A percentile compares a stretch with the other conserved stretches of the same genome.
phyloP scores from a whole-genome alignment of 1,284 basidiomycete genomes.

The Athelia psychrophila region DNA sequence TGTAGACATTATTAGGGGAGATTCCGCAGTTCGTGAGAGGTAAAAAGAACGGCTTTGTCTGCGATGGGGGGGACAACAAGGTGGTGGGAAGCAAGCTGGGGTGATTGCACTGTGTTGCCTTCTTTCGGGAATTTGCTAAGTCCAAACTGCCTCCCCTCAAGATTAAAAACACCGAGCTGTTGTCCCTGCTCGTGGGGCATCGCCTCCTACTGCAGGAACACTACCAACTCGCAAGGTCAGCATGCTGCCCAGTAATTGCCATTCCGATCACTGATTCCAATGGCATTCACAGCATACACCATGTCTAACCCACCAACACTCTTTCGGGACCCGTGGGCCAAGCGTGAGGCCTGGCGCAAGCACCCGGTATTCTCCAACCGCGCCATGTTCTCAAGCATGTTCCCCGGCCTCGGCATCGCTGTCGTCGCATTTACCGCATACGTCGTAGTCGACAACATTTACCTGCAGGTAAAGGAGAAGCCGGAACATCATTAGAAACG shows the following conservation, averaged over 20 bases:
- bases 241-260: conserved; percentile 5
- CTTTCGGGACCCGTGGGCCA: conserved; percentile 93
- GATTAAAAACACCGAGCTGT: conserved; percentile 25
- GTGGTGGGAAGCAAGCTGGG: conserved; percentile 14
- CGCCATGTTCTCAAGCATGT: conserved; percentile 83
- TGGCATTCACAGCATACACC: conserved; percentile 14
- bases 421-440: conserved; percentile 89
- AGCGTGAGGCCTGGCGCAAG: conserved; percentile 91
- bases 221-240: background rate
- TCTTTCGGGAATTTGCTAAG: conserved; percentile 37
- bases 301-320: conserved; percentile 62
- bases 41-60: conserved; percentile 16
- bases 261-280: background rate
- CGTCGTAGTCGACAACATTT: conserved; percentile 79
- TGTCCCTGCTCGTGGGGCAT: conserved; percentile 22
- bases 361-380: conserved; percentile 83
- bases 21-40: conserved; percentile 11
- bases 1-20: conserved; percentile 36
- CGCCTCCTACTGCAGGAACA: conserved; percentile 8
- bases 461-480: conserved; percentile 33
- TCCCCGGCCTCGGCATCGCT: conserved; percentile 92
- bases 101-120: conserved; percentile 14
- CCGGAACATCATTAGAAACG: conserved; percentile 31
- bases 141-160: conserved; percentile 62
- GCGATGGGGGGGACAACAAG: conserved; percentile 14